These are phyloP conservation scores for Phaeomoniella chlamydospora DNA, from an alignment of 2,329 filamentous ascomycete species.

Conservation along the genomic window DNA sequence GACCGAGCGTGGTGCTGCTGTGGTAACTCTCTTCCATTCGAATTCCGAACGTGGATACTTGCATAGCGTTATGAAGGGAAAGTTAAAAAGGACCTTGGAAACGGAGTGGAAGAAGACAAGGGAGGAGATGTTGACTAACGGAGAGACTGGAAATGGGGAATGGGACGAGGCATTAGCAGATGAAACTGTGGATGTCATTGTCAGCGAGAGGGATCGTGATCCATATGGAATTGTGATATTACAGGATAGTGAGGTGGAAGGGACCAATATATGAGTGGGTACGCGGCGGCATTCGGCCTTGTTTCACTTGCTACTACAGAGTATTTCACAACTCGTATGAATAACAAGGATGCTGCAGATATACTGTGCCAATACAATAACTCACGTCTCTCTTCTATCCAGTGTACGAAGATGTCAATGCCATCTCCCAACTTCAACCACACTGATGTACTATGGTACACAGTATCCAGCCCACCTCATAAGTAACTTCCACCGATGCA, in stretches of 20 bases:
- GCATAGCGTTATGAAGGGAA: slow-evolving; percentile 50
- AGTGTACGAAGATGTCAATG: too few relatives aligned
- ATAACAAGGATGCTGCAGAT: too few relatives aligned
- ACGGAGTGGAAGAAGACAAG: slow-evolving; percentile 38
- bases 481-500: too few relatives aligned
- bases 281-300: too few relatives aligned
- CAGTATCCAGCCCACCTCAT: too few relatives aligned
- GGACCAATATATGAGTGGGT: slow-evolving; percentile 7
- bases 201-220: slow-evolving; percentile 72
- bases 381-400: too few relatives aligned
- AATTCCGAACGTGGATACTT: slow-evolving; percentile 85
- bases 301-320: too few relatives aligned
- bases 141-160: slow-evolving; percentile 16
- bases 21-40: slow-evolving; percentile 79
- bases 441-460: too few relatives aligned
- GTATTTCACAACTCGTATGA: too few relatives aligned
- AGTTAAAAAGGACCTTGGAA: slow-evolving; percentile 46
- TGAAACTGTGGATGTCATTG: slow-evolving; percentile 46
- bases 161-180: slow-evolving; percentile 35
- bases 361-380: too few relatives aligned
- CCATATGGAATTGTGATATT: slow-evolving; percentile 63
- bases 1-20: slow-evolving; percentile 67
- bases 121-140: slow-evolving; percentile 23
- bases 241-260: slow-evolving; percentile 9
- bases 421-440: too few relatives aligned